phyloP scores from a whole-genome alignment of 2,329 filamentous ascomycete species.

The Colletotrichum sp. region DNA sequence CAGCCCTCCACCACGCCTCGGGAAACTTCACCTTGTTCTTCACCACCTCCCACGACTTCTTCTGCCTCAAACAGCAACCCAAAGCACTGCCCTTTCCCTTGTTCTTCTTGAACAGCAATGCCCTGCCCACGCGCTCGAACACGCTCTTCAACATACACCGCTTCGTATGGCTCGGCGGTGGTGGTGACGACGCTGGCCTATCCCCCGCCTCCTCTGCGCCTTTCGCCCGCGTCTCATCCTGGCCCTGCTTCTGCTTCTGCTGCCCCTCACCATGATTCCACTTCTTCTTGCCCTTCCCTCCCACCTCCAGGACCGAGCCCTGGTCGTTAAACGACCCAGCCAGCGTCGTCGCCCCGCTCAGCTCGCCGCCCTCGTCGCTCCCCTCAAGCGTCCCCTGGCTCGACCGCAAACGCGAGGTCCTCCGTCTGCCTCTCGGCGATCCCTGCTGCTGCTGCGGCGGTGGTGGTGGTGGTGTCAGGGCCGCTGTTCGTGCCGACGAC shows the following conservation, averaged over 20 bases:
- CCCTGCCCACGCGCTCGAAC: accelerated
- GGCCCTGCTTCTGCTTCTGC: not conserved
- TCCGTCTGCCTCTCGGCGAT: not conserved
- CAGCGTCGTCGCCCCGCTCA: not conserved
- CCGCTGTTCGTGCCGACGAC: not conserved
- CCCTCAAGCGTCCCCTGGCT: not conserved
- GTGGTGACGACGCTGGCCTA: not conserved
- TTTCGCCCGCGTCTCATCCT: not conserved
- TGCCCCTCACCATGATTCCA: not conserved
- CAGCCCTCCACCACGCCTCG: slow-evolving; percentile 6
- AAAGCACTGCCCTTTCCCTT: not conserved
- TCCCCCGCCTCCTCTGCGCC: not conserved
- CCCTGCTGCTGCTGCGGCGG: not conserved
- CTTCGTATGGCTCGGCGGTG: not conserved
- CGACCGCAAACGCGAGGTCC: not conserved
- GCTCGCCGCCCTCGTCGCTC: not conserved
- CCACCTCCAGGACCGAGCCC: not conserved
- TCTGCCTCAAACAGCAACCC: not conserved
- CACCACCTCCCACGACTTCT: not conserved
- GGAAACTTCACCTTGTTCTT: not conserved
- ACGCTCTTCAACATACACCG: not conserved
- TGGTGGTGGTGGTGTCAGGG: not conserved
- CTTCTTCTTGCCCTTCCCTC: not conserved
- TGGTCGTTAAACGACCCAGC: not conserved
- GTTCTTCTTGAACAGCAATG: not conserved